A percentile compares a stretch with the other conserved stretches of the same genome.
Evolutionary conservation across 2,329 filamentous ascomycete genomes (phyloP).

Genomic region (Cordyceps cateniannulata): DNA sequence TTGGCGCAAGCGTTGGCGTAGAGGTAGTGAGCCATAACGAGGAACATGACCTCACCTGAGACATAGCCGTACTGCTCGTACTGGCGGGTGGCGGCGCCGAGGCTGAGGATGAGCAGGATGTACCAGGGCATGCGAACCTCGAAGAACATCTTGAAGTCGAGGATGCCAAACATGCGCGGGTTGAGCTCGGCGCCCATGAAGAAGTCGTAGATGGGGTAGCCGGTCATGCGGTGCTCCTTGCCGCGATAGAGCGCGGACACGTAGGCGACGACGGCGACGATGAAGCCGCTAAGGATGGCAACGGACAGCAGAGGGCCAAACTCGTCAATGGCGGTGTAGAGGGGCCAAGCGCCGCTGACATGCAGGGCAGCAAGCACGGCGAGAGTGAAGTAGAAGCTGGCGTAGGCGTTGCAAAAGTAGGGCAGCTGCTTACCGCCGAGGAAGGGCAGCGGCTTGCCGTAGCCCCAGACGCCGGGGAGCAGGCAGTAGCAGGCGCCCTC

Average conservation of each 20-base stretch:
- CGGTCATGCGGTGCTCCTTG: constrained; percentile 87
- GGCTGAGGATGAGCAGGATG: constrained; percentile 73
- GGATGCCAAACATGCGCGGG: constrained; percentile 75
- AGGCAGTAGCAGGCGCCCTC: constrained; percentile 77
- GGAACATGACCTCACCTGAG: constrained; percentile 74
- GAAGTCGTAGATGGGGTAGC: constrained; percentile 78
- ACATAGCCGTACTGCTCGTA: constrained; percentile 82
- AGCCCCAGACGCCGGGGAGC: constrained; percentile 79
- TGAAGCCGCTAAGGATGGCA: constrained; percentile 82
- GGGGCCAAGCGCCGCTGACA: constrained; percentile 74
- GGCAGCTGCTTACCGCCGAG: constrained; percentile 76
- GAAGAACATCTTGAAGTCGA: constrained; percentile 97
- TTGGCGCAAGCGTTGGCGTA: constrained; percentile 91
- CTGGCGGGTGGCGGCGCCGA: constrained; percentile 72
- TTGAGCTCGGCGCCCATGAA: constrained; percentile 92
- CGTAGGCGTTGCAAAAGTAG: constrained; percentile 91
- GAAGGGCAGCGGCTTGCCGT: constrained; percentile 82
- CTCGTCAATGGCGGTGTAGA: constrained; percentile 90
- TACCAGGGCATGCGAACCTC: constrained; percentile 91
- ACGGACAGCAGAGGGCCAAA: constrained; percentile 92
- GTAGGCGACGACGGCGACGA: constrained; percentile 80
- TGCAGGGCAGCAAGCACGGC: constrained; percentile 65
- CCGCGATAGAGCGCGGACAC: constrained; percentile 75
- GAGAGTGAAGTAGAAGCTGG: constrained; percentile 83
- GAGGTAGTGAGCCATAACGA: constrained; percentile 83